phyloP scores from a whole-genome alignment of 176 grass and related monocot genomes.

The Zoysia japonica region DNA sequence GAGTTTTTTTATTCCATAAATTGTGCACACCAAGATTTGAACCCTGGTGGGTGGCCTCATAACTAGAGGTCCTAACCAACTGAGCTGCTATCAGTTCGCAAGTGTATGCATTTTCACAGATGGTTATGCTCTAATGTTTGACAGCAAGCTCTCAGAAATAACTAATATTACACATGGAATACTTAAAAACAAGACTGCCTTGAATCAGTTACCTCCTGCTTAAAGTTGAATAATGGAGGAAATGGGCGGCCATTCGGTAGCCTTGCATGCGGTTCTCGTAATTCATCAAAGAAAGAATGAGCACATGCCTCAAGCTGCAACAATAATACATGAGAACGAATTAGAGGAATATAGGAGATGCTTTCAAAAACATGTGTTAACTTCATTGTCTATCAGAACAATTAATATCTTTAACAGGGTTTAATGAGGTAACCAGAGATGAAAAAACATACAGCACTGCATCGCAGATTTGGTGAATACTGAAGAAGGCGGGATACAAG shows the following conservation, averaged over 20 bases:
- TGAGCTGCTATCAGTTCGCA: no score
- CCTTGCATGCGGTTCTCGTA: constrained; percentile 53
- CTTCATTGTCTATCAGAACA: background rate
- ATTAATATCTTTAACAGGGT: background rate
- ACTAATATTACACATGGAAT: background rate
- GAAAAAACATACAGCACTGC: constrained; percentile 48
- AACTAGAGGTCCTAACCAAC: no score
- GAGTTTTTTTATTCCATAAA: no score
- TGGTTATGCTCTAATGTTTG: background rate
- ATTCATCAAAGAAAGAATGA: constrained; percentile 62
- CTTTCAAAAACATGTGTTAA: background rate
- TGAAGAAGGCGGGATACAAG: constrained; percentile 62
- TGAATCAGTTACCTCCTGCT: constrained; percentile 52
- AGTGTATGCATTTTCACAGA: background rate
- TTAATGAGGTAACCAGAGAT: constrained; percentile 3
- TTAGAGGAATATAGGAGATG: background rate
- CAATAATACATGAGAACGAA: constrained; percentile 6
- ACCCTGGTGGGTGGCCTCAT: no score
- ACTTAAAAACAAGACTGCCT: background rate
- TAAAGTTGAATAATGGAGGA: constrained; percentile 61
- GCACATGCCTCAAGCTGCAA: constrained; percentile 62
- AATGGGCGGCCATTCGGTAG: constrained; percentile 62
- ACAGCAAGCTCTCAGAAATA: no score
- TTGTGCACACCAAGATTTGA: no score
- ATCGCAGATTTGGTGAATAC: constrained; percentile 62